phyloP scores from a whole-genome alignment of 352 stramenopile genomes.

The Phytophthora ramorum region DNA sequence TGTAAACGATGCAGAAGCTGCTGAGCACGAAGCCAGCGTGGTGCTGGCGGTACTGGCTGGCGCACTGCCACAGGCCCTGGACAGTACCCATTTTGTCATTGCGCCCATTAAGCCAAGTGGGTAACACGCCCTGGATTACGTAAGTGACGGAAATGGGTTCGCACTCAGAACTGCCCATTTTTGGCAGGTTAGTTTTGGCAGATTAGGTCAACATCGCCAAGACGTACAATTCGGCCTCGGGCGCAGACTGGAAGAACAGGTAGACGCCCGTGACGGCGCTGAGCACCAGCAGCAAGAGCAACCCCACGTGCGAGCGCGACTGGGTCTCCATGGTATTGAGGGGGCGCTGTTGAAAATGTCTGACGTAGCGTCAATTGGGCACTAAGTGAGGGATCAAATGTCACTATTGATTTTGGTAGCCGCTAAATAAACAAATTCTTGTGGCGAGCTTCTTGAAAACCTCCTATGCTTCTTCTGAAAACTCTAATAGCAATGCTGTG shows the following conservation, averaged over 20 bases:
- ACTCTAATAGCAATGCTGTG: no score
- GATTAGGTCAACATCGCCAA: not conserved
- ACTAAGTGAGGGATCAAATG: not conserved
- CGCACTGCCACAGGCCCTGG: conserved; percentile 75
- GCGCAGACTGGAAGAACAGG: conserved; percentile 73
- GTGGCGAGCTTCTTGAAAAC: no score
- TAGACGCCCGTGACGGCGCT: conserved; percentile 56
- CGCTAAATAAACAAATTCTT: no score
- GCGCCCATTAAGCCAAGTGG: conserved; percentile 79
- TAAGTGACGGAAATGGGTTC: conserved; percentile 78
- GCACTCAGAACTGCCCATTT: conserved; percentile 56
- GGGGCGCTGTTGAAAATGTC: not conserved
- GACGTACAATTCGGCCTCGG: conserved; percentile 74
- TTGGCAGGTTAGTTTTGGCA: conserved; percentile 7
- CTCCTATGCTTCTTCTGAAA: no score
- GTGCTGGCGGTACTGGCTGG: conserved; percentile 80
- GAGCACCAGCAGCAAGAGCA: conserved; percentile 55
- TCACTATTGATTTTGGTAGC: not conserved
- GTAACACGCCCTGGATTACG: conserved; percentile 80
- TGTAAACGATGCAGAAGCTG: conserved; percentile 89
- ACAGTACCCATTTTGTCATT: conserved; percentile 90
- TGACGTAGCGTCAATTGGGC: not conserved
- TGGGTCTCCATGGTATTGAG: conserved; percentile 20
- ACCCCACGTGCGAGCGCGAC: conserved; percentile 38
- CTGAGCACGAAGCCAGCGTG: conserved; percentile 75